Conservation (phyloP, 2,329 filamentous ascomycete genomes). For the Aspergillus sp. region DNA sequence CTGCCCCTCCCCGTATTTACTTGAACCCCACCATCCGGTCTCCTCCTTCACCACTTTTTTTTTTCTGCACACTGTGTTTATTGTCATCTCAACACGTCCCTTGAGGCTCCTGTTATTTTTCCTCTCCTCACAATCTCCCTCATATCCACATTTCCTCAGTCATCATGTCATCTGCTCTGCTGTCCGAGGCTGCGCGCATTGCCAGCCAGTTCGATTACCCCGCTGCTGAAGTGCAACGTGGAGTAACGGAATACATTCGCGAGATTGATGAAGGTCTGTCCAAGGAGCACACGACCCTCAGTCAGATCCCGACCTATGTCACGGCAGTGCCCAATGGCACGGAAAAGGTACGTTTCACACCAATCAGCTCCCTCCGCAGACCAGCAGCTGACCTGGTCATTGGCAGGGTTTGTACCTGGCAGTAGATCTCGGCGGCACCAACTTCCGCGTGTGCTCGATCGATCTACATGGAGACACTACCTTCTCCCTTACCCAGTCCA, state of each 20-base stretch:
- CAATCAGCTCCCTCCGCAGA: not conserved
- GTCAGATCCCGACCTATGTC: constrained; percentile 96
- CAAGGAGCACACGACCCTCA: constrained; percentile 76
- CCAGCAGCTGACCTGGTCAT: constrained; percentile 11
- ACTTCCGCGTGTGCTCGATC: constrained; percentile 96
- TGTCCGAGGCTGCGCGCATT: constrained; percentile 75
- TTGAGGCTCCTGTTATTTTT: not conserved
- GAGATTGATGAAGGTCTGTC: constrained; percentile 86
- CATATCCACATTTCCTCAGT: constrained; percentile 1
- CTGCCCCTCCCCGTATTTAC: constrained; percentile 7
- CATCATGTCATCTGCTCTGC: constrained; percentile 43
- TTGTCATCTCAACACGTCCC: not conserved
- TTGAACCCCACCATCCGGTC: not conserved
- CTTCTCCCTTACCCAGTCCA: constrained; percentile 89
- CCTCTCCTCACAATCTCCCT: constrained; percentile 5
- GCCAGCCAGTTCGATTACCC: constrained; percentile 84
- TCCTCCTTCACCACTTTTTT: constrained; percentile 8
- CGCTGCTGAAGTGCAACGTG: constrained; percentile 73
- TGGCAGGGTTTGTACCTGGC: constrained; percentile 89
- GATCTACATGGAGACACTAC: constrained; percentile 91
- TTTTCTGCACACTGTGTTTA: not conserved
- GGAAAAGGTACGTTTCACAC: constrained; percentile 70
- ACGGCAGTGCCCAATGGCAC: constrained; percentile 95
- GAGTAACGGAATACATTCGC: constrained; percentile 79
- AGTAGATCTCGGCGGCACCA: constrained; percentile 96